Base-by-base conservation (phyloP, 2,329 filamentous ascomycete genomes). In the Trichoderma sp. region DNA sequence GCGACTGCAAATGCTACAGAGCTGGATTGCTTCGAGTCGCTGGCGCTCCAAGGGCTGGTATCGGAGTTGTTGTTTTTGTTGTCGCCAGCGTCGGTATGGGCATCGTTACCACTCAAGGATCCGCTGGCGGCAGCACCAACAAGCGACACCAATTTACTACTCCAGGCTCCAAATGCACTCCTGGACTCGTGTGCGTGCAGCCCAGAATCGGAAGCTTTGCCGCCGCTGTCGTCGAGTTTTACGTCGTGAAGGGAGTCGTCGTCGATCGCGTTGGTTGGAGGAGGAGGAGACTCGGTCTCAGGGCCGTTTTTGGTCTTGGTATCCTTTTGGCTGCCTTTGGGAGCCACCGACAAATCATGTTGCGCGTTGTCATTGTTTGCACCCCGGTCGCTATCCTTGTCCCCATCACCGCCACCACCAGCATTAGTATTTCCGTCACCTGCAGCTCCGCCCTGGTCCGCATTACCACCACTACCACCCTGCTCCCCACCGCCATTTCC, bases 221-320 rank as follows among this genome's bases (percentile, higher is more conserved):
- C 81, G 28, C 77, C 72, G 64, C 89, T 87, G 68, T 88, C 83
- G n/a, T 74, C 74, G 28, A 92, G 76, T 71, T 86, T 90, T 69
- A 92, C 86, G 30, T 91, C 88, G 51, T 90, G 82, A 69, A 91
- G 91, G 6, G 74, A 69, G 58, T 76, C 75, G 52, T 55, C 77
- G 64, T 84, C 83, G 50, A 82, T 77, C 55, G 80, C 81, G 55
- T 58, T 52, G 39, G 54, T 59, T 24, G 73, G 75, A 70, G 21
- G 74, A 64, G 48, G 57, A 56, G 57, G 50, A 45, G 54, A 54
- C n/a, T 44, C 68, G 9, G 73, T 72, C 28, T 75, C 72, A 1
- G 69, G 69, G 57, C 69, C 67, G 19, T 72, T 73, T 60, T 73
- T 70, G 26, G 67, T 73, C 48, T 55, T 55, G 50, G 50, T 52